phyloP scores from a whole-genome alignment of 768 basidiomycete species.

The Mycena haematopus region DNA sequence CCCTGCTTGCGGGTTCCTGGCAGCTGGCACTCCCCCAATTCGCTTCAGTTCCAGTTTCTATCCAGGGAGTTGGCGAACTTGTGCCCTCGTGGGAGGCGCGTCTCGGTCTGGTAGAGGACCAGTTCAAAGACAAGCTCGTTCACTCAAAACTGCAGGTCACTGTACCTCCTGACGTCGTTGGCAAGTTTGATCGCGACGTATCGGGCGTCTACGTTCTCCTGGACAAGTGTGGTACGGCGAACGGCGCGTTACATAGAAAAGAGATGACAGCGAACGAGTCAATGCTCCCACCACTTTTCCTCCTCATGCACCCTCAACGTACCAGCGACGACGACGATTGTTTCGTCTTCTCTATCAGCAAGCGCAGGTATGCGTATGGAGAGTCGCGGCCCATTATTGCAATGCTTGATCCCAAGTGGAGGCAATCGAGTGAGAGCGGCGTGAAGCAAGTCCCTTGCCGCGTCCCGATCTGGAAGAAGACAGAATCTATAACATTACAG shows the following conservation, averaged over 20 bases:
- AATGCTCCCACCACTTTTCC: constrained; percentile 68
- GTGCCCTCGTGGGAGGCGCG: constrained; percentile 88
- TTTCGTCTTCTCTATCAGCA: constrained; percentile 86
- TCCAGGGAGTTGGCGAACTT: constrained; percentile 69
- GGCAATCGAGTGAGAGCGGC: constrained; percentile 63
- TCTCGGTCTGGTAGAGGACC: constrained; percentile 71
- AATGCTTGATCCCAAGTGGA: constrained; percentile 77
- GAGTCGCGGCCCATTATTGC: constrained; percentile 81
- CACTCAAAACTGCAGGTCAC: constrained; percentile 69
- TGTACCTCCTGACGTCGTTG: constrained; percentile 54
- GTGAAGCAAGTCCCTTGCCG: constrained; percentile 59
- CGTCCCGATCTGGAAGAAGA: constrained; percentile 70
- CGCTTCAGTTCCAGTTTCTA: constrained; percentile 60
- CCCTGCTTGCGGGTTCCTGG: constrained; percentile 77
- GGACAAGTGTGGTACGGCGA: constrained; percentile 90
- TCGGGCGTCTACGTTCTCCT: constrained; percentile 81
- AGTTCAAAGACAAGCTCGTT: constrained; percentile 71
- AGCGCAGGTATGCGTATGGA: constrained; percentile 79
- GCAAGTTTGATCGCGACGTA: constrained; percentile 76
- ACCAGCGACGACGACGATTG: constrained; percentile 78
- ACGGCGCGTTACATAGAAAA: constrained; percentile 80
- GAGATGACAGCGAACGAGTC: constrained; percentile 48
- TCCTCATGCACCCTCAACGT: constrained; percentile 88
- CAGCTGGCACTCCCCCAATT: constrained; percentile 76
- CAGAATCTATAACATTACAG: constrained; percentile 55